Percentiles rank a stretch among this genome's conserved stretches.
Evolutionary conservation across 2,329 filamentous ascomycete species (phyloP).

Genomic region (Talaromyces sp.): DNA sequence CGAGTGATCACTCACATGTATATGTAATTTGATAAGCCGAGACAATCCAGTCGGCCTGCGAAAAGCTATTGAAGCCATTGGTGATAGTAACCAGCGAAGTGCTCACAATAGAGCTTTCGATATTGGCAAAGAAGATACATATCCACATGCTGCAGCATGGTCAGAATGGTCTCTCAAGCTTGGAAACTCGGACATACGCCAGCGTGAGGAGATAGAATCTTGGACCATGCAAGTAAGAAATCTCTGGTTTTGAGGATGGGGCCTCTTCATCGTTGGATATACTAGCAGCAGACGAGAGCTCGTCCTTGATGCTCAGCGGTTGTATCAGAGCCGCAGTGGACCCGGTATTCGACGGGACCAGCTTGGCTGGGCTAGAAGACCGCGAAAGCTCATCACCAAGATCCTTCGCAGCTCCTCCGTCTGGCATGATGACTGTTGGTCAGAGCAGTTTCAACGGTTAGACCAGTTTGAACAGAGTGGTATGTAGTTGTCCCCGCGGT

Average conservation of each 20-base stretch:
- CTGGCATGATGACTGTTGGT: background rate
- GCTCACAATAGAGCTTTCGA: constrained; percentile 31
- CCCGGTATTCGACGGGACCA: background rate
- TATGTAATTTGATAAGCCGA: constrained; percentile 30
- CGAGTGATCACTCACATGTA: constrained; percentile 17
- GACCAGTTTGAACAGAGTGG: background rate
- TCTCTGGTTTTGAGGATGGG: background rate
- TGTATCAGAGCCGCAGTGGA: background rate
- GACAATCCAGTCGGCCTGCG: constrained; percentile 29
- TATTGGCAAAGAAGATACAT: constrained; percentile 21
- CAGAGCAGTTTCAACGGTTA: too few species aligned
- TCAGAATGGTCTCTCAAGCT: background rate
- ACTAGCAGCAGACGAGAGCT: background rate
- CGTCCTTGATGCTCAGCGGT: background rate
- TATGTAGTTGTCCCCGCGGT: background rate
- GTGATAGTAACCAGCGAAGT: constrained; percentile 30
- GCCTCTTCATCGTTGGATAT: background rate
- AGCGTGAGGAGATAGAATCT: background rate
- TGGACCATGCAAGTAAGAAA: background rate
- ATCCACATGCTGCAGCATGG: background rate
- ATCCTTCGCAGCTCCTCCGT: background rate
- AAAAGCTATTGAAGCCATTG: constrained; percentile 25
- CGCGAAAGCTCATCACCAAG: background rate
- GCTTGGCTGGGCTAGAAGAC: background rate
- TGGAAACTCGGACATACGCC: background rate